Evolutionary conservation across 805 yeast genomes (phyloP).

Genomic region (Wickerhamia fluorescens): DNA sequence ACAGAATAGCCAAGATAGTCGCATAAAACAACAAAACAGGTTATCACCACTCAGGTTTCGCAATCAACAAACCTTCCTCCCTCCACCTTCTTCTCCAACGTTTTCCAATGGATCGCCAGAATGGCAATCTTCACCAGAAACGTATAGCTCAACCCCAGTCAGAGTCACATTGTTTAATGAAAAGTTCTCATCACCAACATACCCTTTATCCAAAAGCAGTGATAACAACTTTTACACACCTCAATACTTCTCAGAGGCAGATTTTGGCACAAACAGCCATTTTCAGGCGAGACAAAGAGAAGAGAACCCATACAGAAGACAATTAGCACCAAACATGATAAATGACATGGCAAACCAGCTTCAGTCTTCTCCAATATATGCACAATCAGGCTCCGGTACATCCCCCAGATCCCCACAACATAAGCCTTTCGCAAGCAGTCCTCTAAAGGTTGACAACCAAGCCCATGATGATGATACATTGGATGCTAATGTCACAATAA

Average conservation of each 20-base stretch:
- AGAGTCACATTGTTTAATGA: not conserved
- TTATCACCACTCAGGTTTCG: constrained; percentile 2
- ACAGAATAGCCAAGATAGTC: constrained; percentile 1
- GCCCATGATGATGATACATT: constrained; percentile 27
- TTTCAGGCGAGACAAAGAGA: constrained; percentile 2
- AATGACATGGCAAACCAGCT: constrained; percentile 6
- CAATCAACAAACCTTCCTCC: constrained; percentile 21
- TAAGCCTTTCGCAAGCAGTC: constrained; percentile 16
- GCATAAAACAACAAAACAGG: constrained; percentile 5
- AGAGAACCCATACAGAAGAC: too few relatives aligned
- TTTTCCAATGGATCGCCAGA: constrained; percentile 31
- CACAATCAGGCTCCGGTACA: constrained; percentile 5
- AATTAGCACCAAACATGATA: constrained; percentile 2
- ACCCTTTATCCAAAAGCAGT: constrained; percentile 12
- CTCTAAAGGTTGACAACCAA: constrained; percentile 10
- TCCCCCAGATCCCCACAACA: constrained; percentile 22
- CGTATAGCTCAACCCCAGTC: constrained; percentile 14
- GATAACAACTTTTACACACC: constrained; percentile 28
- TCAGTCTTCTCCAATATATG: constrained; percentile 19
- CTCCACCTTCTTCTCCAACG: constrained; percentile 31
- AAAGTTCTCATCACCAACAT: constrained; percentile 18
- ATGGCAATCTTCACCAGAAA: constrained; percentile 33
- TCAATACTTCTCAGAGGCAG: constrained; percentile 32
- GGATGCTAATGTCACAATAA: constrained; percentile 34
- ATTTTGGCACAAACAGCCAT: constrained; percentile 1